Conservation (phyloP, 1,284 basidiomycete genomes). For the Apiotrichum gracile region DNA sequence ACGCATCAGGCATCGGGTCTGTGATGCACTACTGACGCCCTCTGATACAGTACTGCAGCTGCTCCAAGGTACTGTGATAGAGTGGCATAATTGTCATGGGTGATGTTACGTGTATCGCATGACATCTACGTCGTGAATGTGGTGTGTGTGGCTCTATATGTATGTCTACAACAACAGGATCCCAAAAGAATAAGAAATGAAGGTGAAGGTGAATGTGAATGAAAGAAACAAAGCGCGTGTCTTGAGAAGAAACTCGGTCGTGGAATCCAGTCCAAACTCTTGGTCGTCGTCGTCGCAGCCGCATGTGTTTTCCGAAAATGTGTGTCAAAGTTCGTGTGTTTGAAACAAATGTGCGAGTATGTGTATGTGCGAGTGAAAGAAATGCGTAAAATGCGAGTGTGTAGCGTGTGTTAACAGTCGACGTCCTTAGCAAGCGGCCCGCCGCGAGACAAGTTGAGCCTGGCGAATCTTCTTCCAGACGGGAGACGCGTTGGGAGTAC, state of each 20-base stretch:
- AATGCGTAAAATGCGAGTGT: neutral
- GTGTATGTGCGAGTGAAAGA: neutral
- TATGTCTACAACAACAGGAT: neutral
- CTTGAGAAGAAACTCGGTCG: neutral
- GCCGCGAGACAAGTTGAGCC: slow-evolving; percentile 6
- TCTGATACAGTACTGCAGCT: neutral
- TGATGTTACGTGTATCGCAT: neutral
- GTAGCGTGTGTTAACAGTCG: neutral
- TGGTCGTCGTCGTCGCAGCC: neutral
- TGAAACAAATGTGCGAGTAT: neutral
- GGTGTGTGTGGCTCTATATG: neutral
- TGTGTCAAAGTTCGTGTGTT: neutral
- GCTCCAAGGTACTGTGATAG: too few relatives aligned
- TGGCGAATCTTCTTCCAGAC: slow-evolving; percentile 16
- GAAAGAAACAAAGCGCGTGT: neutral
- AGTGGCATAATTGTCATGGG: too few relatives aligned
- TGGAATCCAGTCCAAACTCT: neutral
- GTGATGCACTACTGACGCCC: too few relatives aligned
- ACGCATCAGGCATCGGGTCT: too few relatives aligned
- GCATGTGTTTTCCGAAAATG: neutral
- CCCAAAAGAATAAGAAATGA: neutral
- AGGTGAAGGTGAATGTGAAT: neutral
- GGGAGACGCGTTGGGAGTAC: slow-evolving; percentile 2
- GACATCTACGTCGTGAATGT: neutral
- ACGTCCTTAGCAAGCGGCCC: neutral